Evolutionary conservation across 2,329 filamentous ascomycete species (phyloP), one percentile per base, ranked within the genome.

Genomic region (Fusarium domesticum): DNA sequence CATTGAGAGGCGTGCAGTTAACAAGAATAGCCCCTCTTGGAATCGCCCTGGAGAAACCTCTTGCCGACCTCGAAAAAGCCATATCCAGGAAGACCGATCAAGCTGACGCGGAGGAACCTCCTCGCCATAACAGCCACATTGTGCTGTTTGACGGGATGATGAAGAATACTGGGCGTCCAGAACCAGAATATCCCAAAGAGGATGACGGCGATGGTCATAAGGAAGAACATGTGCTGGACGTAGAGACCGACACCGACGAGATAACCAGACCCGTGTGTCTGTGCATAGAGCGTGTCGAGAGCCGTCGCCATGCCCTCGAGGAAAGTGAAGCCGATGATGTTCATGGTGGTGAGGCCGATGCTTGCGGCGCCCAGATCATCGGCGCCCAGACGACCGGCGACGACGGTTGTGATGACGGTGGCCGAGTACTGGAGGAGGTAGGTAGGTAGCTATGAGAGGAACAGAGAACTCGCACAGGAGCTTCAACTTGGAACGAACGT

Each of bases 371-470:
- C 76, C 17, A 80, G 64, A 43, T 76, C 75, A 48, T 74, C 70
- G n/a, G 73, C 72, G 20, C 75, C 70, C 15, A 80, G 65, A 47
- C 74, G 75, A 2, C 76, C 76, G 1, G 74, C 76, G 3, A 77
- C 73, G 37, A 77, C 69, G 23, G 75, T 75, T 2, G 74, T 76
- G 48, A 76, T 70, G 37, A 78, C 62, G 36, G 65, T 74, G 51
- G 75, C 76, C n/a, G 69, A 75, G 56, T 78, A 79, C 50, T 79
- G 74, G 14, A 80, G 65, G 5, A 79, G 62, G 50, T 77, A 79
- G 62, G 50, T 77, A 79, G 2, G 76, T 79, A 16, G 72, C 62
- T 41, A 76, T 71, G 18, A 79, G 61, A 7, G 76, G 76, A 6
- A 73, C 52, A 1, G 73, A 75, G 39, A 52, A 54, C 12, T 38